phyloP scores from a whole-genome alignment of 345 rosid species.

The Eucalyptus pumila region DNA sequence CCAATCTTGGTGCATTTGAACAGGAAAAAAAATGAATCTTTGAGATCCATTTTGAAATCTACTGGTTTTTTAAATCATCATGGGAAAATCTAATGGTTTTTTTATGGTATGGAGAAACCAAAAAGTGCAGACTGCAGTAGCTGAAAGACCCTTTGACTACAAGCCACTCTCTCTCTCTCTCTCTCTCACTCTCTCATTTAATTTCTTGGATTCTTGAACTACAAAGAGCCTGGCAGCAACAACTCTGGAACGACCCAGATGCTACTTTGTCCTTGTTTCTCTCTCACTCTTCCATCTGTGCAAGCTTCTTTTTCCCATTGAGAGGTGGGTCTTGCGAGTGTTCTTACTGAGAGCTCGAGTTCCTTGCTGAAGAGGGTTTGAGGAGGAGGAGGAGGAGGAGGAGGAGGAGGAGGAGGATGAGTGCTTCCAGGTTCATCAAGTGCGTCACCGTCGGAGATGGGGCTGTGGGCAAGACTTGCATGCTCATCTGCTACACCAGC shows the following conservation, averaged over 20 bases:
- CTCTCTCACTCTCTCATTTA: neutral
- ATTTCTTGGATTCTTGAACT: neutral
- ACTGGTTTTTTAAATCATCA: neutral
- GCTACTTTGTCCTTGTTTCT: neutral
- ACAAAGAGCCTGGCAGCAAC: neutral
- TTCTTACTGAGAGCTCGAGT: neutral
- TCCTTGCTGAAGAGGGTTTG: neutral
- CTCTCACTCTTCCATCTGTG: neutral
- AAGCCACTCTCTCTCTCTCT: neutral
- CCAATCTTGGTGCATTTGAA: neutral
- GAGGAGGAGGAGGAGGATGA: conserved; percentile 39
- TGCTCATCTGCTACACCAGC: conserved; percentile 98
- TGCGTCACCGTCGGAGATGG: conserved; percentile 99
- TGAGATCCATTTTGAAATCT: neutral
- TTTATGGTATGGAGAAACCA: neutral
- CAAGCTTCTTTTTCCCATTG: neutral
- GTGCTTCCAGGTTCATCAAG: conserved; percentile 94
- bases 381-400: neutral
- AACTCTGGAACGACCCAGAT: neutral
- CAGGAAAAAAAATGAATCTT: neutral
- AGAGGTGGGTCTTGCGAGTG: neutral
- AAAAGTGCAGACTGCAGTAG: neutral
- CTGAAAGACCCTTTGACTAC: neutral
- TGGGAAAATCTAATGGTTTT: neutral
- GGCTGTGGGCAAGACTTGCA: conserved; percentile 99